phyloP scores from a whole-genome alignment of 768 basidiomycete species.

The Trametes meyenii region DNA sequence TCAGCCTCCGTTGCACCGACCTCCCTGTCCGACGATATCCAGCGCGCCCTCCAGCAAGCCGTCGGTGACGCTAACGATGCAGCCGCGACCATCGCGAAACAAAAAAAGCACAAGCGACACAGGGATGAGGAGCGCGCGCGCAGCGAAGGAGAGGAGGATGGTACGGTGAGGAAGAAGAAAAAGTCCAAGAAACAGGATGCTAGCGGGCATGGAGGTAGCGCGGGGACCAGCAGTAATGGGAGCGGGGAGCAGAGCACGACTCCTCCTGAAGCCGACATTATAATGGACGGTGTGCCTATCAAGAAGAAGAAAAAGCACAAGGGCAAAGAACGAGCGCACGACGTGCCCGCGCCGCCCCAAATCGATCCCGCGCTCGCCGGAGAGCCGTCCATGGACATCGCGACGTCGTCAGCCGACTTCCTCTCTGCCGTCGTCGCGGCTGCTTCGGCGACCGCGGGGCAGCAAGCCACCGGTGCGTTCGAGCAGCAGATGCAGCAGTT shows the following conservation, averaged over 20 bases:
- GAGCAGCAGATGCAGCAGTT: conserved; percentile 32
- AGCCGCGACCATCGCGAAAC: conserved; percentile 30
- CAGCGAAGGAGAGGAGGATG: conserved; percentile 17
- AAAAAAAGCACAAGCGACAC: conserved; percentile 42
- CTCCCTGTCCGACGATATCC: conserved; percentile 46
- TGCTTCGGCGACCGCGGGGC: conserved; percentile 50
- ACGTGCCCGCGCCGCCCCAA: conserved; percentile 20
- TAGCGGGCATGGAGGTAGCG: conserved; percentile 12
- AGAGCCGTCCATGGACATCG: conserved; percentile 29
- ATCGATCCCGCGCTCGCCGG: conserved; percentile 6
- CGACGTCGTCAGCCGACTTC: conserved; percentile 58
- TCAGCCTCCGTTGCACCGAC: conserved; percentile 26
- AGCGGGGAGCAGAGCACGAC: conserved; percentile 38
- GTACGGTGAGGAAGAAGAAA: conserved; percentile 39
- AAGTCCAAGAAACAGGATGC: conserved; percentile 30
- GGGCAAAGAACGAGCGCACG: conserved; percentile 41
- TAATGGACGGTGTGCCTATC: conserved; percentile 26
- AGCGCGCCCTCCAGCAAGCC: conserved; percentile 54
- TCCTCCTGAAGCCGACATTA: conserved; percentile 29
- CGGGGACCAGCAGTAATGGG: background rate
- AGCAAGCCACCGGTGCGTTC: conserved; percentile 21
- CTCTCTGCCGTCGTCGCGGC: conserved; percentile 69
- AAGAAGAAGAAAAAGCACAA: conserved; percentile 41
- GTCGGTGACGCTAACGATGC: conserved; percentile 49
- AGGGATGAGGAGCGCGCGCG: conserved; percentile 27